phyloP scores from a whole-genome alignment of 139 green algal genomes.

The Tetraselmis chui region DNA sequence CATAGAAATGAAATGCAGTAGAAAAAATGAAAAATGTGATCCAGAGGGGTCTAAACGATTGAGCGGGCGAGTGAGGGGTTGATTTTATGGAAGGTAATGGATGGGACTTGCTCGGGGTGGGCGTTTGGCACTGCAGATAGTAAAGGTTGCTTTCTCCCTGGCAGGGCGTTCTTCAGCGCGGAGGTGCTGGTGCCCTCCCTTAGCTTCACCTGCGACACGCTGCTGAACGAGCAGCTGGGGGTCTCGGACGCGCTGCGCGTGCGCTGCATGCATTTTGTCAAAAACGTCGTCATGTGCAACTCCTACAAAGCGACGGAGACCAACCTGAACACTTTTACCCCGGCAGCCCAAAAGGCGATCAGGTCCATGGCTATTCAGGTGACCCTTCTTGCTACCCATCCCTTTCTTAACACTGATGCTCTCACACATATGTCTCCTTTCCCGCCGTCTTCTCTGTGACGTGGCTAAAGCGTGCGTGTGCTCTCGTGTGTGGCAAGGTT shows the following conservation, averaged over 20 bases:
- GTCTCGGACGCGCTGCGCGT: constrained; percentile 33
- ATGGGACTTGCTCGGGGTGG: too few relatives aligned
- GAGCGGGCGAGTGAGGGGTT: too few relatives aligned
- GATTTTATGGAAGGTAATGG: too few relatives aligned
- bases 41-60: too few relatives aligned
- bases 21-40: too few relatives aligned
- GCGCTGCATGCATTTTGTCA: constrained; percentile 48
- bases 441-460: too few relatives aligned
- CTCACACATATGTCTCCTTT: too few relatives aligned
- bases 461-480: too few relatives aligned
- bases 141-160: not conserved
- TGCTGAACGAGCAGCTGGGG: constrained; percentile 19
- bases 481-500: constrained; percentile 12
- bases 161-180: constrained; percentile 57
- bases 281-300: constrained; percentile 35
- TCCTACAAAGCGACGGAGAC: constrained; percentile 30
- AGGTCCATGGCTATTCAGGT: not conserved
- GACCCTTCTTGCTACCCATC: too few relatives aligned
- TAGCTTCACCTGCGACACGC: constrained; percentile 45
- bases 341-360: not conserved
- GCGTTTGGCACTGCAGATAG: not conserved
- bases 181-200: constrained; percentile 53
- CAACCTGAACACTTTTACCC: not conserved
- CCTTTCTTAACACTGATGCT: too few relatives aligned
- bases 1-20: too few relatives aligned